Conservation (phyloP, 2,329 filamentous ascomycete genomes). For the Aspergillus bombycis region DNA sequence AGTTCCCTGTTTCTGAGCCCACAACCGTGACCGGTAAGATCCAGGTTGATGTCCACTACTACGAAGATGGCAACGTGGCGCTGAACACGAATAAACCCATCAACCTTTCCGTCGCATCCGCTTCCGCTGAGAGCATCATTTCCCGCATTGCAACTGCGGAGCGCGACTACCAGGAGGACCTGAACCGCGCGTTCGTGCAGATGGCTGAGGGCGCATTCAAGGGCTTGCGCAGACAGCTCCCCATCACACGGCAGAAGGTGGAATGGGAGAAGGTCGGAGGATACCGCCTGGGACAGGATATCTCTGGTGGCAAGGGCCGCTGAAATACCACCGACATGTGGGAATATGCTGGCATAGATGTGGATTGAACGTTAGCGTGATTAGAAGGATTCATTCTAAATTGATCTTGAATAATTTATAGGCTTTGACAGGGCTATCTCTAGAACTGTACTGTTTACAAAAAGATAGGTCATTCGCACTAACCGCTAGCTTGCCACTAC, state of each 20-base stretch:
- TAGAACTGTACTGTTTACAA: not conserved
- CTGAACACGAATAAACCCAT: slow-evolving; percentile 85
- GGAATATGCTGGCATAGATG: not conserved
- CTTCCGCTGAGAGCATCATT: slow-evolving; percentile 69
- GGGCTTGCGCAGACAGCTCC: slow-evolving; percentile 84
- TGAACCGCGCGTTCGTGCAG: slow-evolving; percentile 86
- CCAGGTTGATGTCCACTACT: slow-evolving; percentile 97
- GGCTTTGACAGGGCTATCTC: not conserved
- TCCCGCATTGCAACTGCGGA: slow-evolving; percentile 78
- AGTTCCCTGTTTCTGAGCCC: slow-evolving; percentile 65
- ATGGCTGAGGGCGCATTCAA: slow-evolving; percentile 97
- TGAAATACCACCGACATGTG: slow-evolving; percentile 14
- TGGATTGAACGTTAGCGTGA: slow-evolving; percentile 4
- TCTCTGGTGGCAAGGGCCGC: slow-evolving; percentile 65
- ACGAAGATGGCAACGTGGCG: slow-evolving; percentile 97
- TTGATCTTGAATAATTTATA: not conserved
- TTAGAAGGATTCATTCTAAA: not conserved
- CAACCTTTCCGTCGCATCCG: slow-evolving; percentile 62
- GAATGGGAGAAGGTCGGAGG: slow-evolving; percentile 98
- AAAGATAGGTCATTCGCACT: not conserved
- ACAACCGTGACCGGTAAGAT: slow-evolving; percentile 74
- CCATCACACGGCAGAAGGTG: slow-evolving; percentile 96
- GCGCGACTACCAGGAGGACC: slow-evolving; percentile 93
- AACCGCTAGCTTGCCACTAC: not conserved
- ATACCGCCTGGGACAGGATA: slow-evolving; percentile 82